These are phyloP conservation scores for Chytridiales sp. DNA, from an alignment of 371 early-diverging fungal species.

Conservation along the genomic window DNA sequence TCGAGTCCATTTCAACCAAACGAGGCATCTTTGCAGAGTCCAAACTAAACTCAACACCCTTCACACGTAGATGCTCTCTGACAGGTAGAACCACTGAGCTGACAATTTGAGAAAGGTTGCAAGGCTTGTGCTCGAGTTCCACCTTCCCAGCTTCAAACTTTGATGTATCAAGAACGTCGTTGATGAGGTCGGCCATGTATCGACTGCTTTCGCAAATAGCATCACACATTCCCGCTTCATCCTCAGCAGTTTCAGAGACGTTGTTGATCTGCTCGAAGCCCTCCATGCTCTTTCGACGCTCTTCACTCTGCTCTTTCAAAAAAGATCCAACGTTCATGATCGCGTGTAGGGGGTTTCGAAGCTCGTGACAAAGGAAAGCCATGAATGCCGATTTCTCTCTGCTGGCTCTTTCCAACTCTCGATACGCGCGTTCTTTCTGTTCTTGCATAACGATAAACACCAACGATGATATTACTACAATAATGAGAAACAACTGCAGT, in stretches of 20 bases:
- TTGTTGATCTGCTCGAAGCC: too few relatives aligned
- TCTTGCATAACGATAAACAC: not conserved
- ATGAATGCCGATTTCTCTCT: slow-evolving; percentile 3
- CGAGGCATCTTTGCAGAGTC: too few relatives aligned
- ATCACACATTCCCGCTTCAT: too few relatives aligned
- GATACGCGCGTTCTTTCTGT: not conserved
- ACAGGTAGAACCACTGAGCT: too few relatives aligned
- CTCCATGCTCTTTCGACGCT: too few relatives aligned
- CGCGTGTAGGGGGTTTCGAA: slow-evolving; percentile 8
- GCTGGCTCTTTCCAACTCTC: not conserved
- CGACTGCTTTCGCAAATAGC: not conserved
- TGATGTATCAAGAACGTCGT: slow-evolving; percentile 9
- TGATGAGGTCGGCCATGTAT: slow-evolving; percentile 9
- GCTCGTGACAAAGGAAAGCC: slow-evolving; percentile 14
- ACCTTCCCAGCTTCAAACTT: not conserved
- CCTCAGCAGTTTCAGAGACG: too few relatives aligned
- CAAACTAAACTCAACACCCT: too few relatives aligned
- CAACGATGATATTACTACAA: not conserved
- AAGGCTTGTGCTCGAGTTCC: too few relatives aligned
- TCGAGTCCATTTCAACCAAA: slow-evolving; percentile 8
- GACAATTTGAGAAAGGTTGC: too few relatives aligned
- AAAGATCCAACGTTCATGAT: not conserved
- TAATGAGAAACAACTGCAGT: not conserved
- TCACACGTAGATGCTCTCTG: too few relatives aligned
- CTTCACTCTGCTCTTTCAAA: not conserved